These are phyloP conservation scores for Diaporthe nobilis DNA, from an alignment of 2,329 filamentous ascomycete species.

Conservation along the genomic window DNA sequence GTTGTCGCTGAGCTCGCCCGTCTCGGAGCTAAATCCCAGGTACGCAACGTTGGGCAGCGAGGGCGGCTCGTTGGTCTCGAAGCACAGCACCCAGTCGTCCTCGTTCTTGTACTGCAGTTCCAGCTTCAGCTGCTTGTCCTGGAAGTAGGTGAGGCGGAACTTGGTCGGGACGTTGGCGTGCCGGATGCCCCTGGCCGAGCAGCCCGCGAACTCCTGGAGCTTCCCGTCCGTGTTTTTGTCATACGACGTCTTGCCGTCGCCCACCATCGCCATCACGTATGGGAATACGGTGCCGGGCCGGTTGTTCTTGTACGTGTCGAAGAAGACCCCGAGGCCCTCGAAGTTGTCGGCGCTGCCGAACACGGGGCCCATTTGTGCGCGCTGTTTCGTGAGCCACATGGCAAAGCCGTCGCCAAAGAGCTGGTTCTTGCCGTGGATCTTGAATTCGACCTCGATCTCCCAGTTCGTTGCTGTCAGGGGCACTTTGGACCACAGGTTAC, in stretches of 20 bases:
- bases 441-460: conserved; percentile 98
- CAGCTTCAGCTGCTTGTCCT: conserved; percentile 91
- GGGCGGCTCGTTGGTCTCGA: conserved; percentile 78
- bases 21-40: conserved; percentile 87
- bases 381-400: conserved; percentile 97
- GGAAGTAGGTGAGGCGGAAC: conserved; percentile 93
- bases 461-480: conserved; percentile 98
- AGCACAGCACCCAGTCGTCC: conserved; percentile 90
- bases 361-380: conserved; percentile 83
- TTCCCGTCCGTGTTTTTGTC: conserved; percentile 97
- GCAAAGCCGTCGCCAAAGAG: conserved; percentile 97
- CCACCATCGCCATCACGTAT: conserved; percentile 98
- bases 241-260: conserved; percentile 89
- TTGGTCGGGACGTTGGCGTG: conserved; percentile 85
- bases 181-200: conserved; percentile 92
- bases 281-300: conserved; percentile 95
- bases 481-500: conserved; percentile 94
- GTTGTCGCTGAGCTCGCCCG: conserved; percentile 96
- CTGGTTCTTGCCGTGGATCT: conserved; percentile 88
- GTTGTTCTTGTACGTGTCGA: conserved; percentile 99
- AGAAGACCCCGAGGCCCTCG: conserved; percentile 93
- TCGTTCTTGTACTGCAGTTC: conserved; percentile 96
- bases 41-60: conserved; percentile 85
- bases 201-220: conserved; percentile 91
- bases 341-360: conserved; percentile 92